A percentile compares a stretch with the other conserved stretches of the same genome.
Conservation (phyloP, 2,329 filamentous ascomycete species). For the Colletotrichum cereale region DNA sequence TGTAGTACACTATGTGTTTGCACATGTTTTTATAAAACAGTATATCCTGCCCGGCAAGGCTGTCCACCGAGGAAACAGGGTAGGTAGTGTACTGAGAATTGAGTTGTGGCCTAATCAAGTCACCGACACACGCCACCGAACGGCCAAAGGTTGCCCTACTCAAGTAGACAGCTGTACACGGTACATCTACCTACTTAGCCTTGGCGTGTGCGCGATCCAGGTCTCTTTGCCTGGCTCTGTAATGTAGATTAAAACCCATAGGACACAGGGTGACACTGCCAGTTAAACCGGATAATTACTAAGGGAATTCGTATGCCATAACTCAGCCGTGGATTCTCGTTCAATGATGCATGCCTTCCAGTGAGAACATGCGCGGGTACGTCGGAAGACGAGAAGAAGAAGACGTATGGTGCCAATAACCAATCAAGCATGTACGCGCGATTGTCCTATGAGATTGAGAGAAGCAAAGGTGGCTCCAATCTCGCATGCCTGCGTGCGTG, state of each 20-base stretch:
- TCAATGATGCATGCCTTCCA: neutral
- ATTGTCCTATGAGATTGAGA: neutral
- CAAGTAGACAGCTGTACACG: conserved; percentile 15
- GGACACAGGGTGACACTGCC: conserved; percentile 23
- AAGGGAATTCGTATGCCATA: neutral
- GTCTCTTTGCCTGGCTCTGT: neutral
- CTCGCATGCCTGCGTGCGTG: neutral
- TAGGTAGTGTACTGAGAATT: too few relatives aligned
- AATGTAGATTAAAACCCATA: conserved; percentile 26
- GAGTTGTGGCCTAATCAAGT: neutral
- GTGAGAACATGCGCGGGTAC: conserved; percentile 5
- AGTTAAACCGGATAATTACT: conserved; percentile 4
- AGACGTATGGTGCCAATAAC: too few relatives aligned
- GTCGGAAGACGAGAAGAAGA: neutral
- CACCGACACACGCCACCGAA: conserved; percentile 23
- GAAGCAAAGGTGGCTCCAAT: neutral
- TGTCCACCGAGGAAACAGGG: conserved; percentile 9
- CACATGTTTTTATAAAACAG: conserved; percentile 13
- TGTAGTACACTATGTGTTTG: neutral
- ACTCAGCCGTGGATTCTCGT: neutral
- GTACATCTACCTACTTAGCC: neutral
- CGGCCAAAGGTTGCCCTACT: neutral
- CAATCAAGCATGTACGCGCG: neutral
- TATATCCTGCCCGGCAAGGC: neutral
- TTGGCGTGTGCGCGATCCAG: neutral